Evolutionary conservation across 2,329 filamentous ascomycete species (phyloP).

Genomic region (Colletotrichum siamense): DNA sequence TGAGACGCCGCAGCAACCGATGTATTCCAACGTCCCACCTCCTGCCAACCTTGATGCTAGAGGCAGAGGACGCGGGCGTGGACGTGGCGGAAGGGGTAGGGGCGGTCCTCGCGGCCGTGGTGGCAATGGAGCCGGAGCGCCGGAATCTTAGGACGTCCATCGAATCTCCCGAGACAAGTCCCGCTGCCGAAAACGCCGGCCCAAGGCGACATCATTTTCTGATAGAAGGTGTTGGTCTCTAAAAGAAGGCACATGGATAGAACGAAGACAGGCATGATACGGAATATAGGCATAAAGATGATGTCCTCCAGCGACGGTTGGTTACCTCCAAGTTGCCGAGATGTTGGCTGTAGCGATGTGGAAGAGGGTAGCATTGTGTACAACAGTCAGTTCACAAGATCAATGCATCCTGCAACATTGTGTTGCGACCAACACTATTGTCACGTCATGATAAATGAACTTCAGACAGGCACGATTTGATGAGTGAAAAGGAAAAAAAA

Average conservation of each 20-base stretch:
- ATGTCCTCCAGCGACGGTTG: not conserved
- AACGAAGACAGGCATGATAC: not conserved
- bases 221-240: not conserved
- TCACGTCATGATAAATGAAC: not conserved
- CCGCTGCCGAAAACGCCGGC: not conserved
- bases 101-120: constrained; percentile 39
- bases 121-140: constrained; percentile 20
- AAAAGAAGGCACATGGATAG: not conserved
- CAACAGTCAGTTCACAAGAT: not conserved
- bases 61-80: constrained; percentile 43
- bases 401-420: not conserved
- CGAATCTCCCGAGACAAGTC: not conserved
- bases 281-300: not conserved
- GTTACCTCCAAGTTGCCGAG: not conserved
- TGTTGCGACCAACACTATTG: not conserved
- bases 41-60: constrained; percentile 60
- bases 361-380: not conserved
- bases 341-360: not conserved
- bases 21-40: constrained; percentile 65
- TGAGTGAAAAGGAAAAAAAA: not conserved
- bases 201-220: not conserved
- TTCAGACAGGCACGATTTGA: not conserved
- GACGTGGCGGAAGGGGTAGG: constrained; percentile 31
- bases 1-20: constrained; percentile 22
- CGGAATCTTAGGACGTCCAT: not conserved